Base-by-base conservation (phyloP, 2,329 filamentous ascomycete genomes). In the Apiospora koreana region DNA sequence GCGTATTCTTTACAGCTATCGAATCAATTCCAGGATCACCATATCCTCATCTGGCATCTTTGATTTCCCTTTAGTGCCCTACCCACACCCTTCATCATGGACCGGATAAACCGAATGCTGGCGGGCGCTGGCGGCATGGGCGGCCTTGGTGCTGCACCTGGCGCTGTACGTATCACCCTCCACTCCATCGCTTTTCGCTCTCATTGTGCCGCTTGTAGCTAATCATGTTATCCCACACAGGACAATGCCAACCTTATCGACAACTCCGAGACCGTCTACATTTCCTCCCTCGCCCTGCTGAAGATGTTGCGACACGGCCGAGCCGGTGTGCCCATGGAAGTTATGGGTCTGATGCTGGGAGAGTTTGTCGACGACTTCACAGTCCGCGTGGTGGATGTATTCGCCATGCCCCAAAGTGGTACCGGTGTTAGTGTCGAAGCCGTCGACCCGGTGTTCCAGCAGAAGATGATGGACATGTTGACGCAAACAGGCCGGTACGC, bases 381-480 rank as follows among this genome's bases (percentile, higher is more conserved):
- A 71, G 96, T 99, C 73, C 92, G 95, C 75, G 96, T 99, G 18
- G 95, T 98, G 75, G 96, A 99, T 83, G 96, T 99, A 38, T 99
- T 99, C 83, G 96, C 96, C 72, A 99, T 99, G 96, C 96, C 96
- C 25, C 96, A 99, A 81, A 98, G 95, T 77, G 96, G 96, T 84
- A 99, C 96, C 1, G 96, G 96, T 76, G 96, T 99, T 76, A 97
- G 94, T 83, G 96, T 99, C 78, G 96, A 99, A 84, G 97, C 96
- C 68, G 96, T 99, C 73, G 96, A 99, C 81, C 94, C 95, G 12
- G 96, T 99, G 43, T 99, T 99, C 83, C 96, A 99, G 86, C 98
- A 94, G 79, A 99, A 98, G 88, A 99, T 99, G 96, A 99, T 99
- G 96, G 96, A 99, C 81, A 98, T 99, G 96, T 86, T 99, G 81